Percentiles rank a stretch among this genome's conserved stretches.
phyloP scores from a whole-genome alignment of 768 basidiomycete species.

The Rhizopogon vesiculosus region DNA sequence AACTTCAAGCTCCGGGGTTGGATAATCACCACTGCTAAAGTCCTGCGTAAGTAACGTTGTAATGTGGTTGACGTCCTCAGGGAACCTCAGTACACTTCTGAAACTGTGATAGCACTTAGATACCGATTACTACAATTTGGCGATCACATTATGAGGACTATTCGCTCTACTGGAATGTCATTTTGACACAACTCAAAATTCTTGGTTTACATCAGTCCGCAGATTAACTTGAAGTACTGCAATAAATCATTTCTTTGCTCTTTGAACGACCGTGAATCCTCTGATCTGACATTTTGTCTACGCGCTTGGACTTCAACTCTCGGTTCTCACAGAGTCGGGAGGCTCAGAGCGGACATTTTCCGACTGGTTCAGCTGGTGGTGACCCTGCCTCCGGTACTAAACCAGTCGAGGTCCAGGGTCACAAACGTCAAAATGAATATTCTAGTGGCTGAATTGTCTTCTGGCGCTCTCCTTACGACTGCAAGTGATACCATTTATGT shows the following conservation, averaged over 20 bases:
- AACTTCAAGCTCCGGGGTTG: too few relatives aligned
- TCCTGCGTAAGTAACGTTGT: too few relatives aligned
- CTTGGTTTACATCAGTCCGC: neutral
- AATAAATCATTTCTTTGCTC: conserved; percentile 6
- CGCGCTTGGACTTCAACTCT: conserved; percentile 64
- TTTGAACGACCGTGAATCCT: neutral
- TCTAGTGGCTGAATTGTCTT: neutral
- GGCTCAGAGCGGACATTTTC: conserved; percentile 47
- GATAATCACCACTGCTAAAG: too few relatives aligned
- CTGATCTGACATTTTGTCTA: conserved; percentile 1
- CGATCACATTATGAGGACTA: neutral
- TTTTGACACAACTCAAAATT: neutral
- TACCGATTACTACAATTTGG: neutral
- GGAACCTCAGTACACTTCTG: neutral
- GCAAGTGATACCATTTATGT: neutral
- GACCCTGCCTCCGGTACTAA: neutral
- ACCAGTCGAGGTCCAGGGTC: neutral
- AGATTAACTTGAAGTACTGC: too few relatives aligned
- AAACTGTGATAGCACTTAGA: neutral
- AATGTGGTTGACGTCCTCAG: too few relatives aligned
- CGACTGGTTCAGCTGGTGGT: neutral
- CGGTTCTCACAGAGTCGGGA: conserved; percentile 63
- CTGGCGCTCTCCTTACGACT: neutral
- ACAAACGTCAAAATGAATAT: neutral
- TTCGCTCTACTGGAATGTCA: neutral